phyloP scores from a whole-genome alignment of 2,329 filamentous ascomycete genomes.

The Pleomassaria siparia region DNA sequence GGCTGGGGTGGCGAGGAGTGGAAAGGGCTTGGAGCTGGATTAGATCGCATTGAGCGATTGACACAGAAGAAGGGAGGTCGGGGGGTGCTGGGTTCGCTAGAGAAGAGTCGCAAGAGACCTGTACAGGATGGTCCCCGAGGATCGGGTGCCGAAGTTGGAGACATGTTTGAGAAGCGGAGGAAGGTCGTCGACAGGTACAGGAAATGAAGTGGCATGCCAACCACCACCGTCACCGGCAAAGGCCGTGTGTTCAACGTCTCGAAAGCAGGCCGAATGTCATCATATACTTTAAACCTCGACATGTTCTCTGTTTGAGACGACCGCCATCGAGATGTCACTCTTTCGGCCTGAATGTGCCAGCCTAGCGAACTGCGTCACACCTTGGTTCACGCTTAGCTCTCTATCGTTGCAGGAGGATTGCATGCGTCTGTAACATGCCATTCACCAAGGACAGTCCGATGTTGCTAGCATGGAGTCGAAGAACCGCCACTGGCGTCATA shows the following conservation, averaged over 20 bases:
- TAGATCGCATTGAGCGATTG: constrained; percentile 81
- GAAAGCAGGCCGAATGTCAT: background rate
- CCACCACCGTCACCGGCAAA: background rate
- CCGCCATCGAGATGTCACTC: background rate
- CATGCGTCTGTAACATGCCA: background rate
- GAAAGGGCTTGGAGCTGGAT: constrained; percentile 78
- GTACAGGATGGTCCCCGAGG: constrained; percentile 71
- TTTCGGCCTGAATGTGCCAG: background rate
- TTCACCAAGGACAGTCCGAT: background rate
- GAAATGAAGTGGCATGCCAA: constrained; percentile 11
- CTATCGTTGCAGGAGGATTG: background rate
- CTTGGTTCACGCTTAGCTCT: background rate
- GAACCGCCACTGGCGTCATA: background rate
- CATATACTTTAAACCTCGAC: background rate
- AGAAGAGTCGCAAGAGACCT: constrained; percentile 83
- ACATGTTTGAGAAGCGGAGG: constrained; percentile 61
- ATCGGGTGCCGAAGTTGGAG: constrained; percentile 68
- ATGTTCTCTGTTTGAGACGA: too few relatives aligned
- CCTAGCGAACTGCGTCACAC: background rate
- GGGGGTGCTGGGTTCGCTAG: constrained; percentile 58
- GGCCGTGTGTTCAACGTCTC: background rate
- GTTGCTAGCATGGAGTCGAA: background rate
- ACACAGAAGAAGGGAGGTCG: constrained; percentile 66
- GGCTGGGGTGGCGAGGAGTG: constrained; percentile 93
- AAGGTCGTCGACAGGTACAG: constrained; percentile 37